Evolutionary conservation across 768 basidiomycete species (phyloP), one percentile per base, ranked within the genome.

Genomic region (Royoungia palumana): DNA sequence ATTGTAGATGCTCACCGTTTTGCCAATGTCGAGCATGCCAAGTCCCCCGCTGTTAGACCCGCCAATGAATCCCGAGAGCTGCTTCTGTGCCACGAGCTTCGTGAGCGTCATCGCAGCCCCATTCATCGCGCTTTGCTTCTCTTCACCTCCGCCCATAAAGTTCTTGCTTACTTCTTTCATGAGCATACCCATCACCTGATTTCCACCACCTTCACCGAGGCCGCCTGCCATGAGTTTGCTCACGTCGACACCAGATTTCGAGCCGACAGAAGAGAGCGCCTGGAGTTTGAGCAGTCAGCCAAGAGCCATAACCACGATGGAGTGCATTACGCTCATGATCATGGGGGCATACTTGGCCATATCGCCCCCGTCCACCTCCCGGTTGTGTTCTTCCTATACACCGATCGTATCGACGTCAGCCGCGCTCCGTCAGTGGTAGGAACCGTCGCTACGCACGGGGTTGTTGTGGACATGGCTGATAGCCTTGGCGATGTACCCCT

Each of bases 61-160:
- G 4, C 83, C 85, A 16, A 66, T 71, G 1, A 70, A 53, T 35
- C 38, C 5, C 4, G 63, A 24, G 66, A 71, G 54, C 74, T 74
- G 57, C 66, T 85, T 83, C 61, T 87, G 82, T 6, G 89, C 80
- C 37, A 92, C 61, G 35, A 93, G 72, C 71, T 94, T 92, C 79
- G 90, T 83, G 49, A 89, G 80, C 0, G 86, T 92, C 81, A 85
- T 83, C 4, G 85, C 89, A 38, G 92, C 92, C 12, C 86, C 79
- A 49, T 87, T 89, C 60, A 94, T 82, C 9, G 83, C 84, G 59
- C 92, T 89, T 59, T 94, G 91, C 70, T 89, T 89, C 0, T 56
- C 52, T 63, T 76, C 76, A 10, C 79, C 76, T 5, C 81, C 71
- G 4, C 79, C 76, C 8, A 82, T 81, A 56, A 93, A 87, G 41